A percentile compares a stretch with the other conserved stretches of the same genome.
Conservation (phyloP, 805 yeast species). For the Candida cerambycidarum region DNA sequence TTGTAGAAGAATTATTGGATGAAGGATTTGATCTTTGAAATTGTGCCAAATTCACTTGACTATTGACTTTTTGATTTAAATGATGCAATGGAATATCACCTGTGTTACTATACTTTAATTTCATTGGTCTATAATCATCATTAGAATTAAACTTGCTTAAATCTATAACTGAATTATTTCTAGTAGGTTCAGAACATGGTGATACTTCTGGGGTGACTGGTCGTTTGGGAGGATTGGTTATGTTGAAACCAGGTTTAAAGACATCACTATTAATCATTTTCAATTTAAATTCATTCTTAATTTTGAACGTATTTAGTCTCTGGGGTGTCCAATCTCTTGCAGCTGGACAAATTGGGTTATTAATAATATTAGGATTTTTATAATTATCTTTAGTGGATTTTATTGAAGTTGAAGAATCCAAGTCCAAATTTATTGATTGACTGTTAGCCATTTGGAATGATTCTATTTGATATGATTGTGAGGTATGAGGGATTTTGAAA, state of each 20-base stretch:
- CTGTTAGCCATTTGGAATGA: conserved; percentile 8
- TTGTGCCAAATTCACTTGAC: conserved; percentile 33
- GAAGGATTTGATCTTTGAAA: conserved; percentile 17
- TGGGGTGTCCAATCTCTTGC: conserved; percentile 43
- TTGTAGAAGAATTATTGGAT: conserved; percentile 15
- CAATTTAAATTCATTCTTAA: conserved; percentile 33
- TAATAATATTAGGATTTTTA: conserved; percentile 13
- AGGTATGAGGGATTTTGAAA: conserved; percentile 27
- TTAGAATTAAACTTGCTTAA: conserved; percentile 34
- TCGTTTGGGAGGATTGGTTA: conserved; percentile 30
- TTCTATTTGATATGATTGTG: conserved; percentile 13
- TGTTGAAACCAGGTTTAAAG: conserved; percentile 31
- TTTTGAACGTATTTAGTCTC: conserved; percentile 23
- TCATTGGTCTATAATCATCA: conserved; percentile 40
- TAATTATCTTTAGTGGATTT: conserved; percentile 11
- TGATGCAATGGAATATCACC: conserved; percentile 39
- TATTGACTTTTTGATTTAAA: conserved; percentile 40
- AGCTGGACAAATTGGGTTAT: conserved; percentile 36
- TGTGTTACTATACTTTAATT: conserved; percentile 36
- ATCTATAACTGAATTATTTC: conserved; percentile 42
- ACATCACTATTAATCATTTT: conserved; percentile 40
- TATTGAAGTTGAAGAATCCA: neutral
- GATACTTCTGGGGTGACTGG: conserved; percentile 44
- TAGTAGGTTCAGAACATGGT: conserved; percentile 42
- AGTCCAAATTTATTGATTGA: conserved; percentile 10